phyloP scores from a whole-genome alignment of 177 flowering plant genomes.

The Vitis hybrid region DNA sequence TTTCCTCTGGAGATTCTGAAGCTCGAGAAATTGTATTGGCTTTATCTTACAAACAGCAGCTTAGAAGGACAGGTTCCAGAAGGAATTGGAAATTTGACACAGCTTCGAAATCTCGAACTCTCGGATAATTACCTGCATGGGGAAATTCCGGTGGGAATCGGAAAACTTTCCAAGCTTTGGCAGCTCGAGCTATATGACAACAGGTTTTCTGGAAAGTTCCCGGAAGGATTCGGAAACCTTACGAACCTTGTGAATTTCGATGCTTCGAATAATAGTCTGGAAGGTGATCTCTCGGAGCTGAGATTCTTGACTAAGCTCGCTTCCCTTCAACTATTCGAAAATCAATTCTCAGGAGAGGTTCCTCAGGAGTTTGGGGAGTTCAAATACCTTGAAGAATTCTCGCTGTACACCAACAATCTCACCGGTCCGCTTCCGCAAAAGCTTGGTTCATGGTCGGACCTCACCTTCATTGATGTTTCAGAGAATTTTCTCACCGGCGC shows the following conservation, averaged over 20 bases:
- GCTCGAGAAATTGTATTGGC: constrained; percentile 48
- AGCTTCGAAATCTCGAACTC: constrained; percentile 56
- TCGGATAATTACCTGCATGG: constrained; percentile 53
- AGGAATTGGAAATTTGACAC: constrained; percentile 47
- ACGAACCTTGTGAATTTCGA: constrained; percentile 45
- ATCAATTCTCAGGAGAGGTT: constrained; percentile 53
- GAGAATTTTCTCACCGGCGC: constrained; percentile 61
- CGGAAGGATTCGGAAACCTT: constrained; percentile 61
- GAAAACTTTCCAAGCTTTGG: constrained; percentile 43
- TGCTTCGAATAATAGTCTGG: constrained; percentile 50
- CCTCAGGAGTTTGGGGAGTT: constrained; percentile 76
- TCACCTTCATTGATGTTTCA: constrained; percentile 61
- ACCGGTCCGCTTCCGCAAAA: constrained; percentile 57
- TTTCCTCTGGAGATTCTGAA: constrained; percentile 52
- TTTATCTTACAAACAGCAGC: constrained; percentile 64
- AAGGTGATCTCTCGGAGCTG: constrained; percentile 64
- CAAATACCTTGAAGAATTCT: constrained; percentile 38
- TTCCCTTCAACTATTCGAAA: constrained; percentile 63
- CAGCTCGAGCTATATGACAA: constrained; percentile 63
- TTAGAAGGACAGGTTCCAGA: constrained; percentile 56
- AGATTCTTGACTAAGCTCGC: constrained; percentile 37
- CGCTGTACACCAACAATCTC: constrained; percentile 62
- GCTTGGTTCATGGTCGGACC: constrained; percentile 64
- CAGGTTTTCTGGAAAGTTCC: constrained; percentile 52
- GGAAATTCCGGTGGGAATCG: constrained; percentile 50